Percentiles rank a stretch among this genome's conserved stretches.
Conservation (phyloP, 2,329 filamentous ascomycete genomes). For the Penicillium glabrum region DNA sequence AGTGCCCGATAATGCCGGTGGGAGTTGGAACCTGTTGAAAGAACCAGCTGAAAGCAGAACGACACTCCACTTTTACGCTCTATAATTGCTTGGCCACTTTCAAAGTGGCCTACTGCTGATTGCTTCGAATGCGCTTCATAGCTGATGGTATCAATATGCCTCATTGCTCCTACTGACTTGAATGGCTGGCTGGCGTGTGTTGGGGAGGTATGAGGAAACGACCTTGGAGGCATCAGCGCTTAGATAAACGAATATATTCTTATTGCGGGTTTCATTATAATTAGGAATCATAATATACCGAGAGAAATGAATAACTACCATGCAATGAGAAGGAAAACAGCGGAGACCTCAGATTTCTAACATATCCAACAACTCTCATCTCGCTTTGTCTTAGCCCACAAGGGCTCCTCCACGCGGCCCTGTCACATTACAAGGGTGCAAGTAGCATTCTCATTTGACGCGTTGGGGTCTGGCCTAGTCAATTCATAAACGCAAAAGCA, state of each 20-base stretch:
- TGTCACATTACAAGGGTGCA: conserved; percentile 4
- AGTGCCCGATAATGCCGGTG: too few relatives aligned
- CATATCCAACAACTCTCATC: background rate
- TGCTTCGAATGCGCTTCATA: background rate
- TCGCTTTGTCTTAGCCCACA: conserved; percentile 2
- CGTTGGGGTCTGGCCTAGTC: background rate
- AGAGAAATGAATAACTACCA: too few relatives aligned
- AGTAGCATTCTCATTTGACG: background rate
- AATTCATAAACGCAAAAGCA: conserved; percentile 4
- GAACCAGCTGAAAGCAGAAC: background rate
- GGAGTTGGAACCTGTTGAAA: too few relatives aligned
- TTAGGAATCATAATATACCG: too few relatives aligned
- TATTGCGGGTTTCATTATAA: too few relatives aligned
- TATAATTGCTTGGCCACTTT: background rate
- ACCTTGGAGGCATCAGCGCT: background rate
- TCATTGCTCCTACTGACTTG: background rate
- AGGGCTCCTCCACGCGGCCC: conserved; percentile 8
- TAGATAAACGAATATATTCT: background rate
- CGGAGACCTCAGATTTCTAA: background rate
- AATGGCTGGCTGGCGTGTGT: background rate
- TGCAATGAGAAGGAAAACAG: background rate
- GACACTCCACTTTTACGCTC: background rate
- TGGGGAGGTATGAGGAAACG: background rate
- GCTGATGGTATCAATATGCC: background rate
- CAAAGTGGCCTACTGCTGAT: background rate